Base-by-base conservation (phyloP, 768 basidiomycete species). In the Leucocoprinus sp. region DNA sequence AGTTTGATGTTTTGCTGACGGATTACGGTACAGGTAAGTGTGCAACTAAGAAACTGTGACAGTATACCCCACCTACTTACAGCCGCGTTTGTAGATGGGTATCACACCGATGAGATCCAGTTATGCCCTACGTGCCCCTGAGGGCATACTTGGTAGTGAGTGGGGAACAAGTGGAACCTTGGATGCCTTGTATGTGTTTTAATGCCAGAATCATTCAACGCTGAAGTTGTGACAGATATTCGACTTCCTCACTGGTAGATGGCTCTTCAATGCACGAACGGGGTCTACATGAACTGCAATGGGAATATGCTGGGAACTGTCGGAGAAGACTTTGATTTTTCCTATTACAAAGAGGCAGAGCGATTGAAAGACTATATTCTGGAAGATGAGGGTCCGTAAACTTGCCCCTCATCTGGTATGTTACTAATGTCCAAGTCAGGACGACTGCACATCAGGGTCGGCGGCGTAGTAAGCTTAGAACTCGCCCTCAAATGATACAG, bases 131-230 rank as follows among this genome's bases (percentile, higher is more conserved):
- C 72, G 87, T 26, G 79, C 80, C 60, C 86, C 87, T 1, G 55
- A 56, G 46, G 52, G 52, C 2, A 52, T 54, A 17, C 36, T 56
- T 8, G 51, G 51, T 17, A 41, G 47, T 9, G 53, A 53, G 81
- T 89, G 85, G 87, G 80, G 79, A 18, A 68, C 82, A 27, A 82
- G 78, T 48, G 87, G 87, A 80, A 76, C 49, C 75, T 88, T 2
- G 76, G 84, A 2, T 84, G 82, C 58, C 66, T 86, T 58, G 82
- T 84, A 57, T 53, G 74, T 64, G 5, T 31, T 28, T 12, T 17
- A 3, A 14, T 12, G 4, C 31, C 14, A 12, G 4, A 14, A 15
- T 19, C 33, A 9, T 42, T 17, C 9, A n/a, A 8, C 33, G 27
- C 23, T 15, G 26, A 27, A 24, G 12, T n/a, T 37, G 15, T 41